Conservation (phyloP, 1,284 basidiomycete species). For the Austroboletus olivaceoglutinosus region DNA sequence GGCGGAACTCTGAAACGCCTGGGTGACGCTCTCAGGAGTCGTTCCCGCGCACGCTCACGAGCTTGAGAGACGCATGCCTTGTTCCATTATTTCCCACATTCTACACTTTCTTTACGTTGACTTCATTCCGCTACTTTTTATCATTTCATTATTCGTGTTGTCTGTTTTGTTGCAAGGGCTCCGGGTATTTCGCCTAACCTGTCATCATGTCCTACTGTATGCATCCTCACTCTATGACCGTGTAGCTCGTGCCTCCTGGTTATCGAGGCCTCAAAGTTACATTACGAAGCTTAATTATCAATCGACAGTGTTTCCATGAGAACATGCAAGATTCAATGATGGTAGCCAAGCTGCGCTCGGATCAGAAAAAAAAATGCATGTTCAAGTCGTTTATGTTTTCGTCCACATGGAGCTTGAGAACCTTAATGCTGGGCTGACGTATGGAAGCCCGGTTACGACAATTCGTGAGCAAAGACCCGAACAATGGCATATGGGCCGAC, state of each 20-base stretch:
- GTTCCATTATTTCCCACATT: conserved; percentile 8
- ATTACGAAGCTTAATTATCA: conserved; percentile 19
- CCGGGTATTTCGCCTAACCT: not conserved
- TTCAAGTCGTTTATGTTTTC: not conserved
- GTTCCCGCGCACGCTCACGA: conserved; percentile 27
- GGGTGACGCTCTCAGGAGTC: conserved; percentile 17
- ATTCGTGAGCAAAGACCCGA: not conserved
- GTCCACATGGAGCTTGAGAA: conserved; percentile 1
- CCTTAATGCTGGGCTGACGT: not conserved
- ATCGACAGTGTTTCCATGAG: conserved; percentile 8
- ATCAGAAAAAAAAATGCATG: not conserved
- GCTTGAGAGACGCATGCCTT: conserved; percentile 11
- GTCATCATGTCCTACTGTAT: conserved; percentile 17
- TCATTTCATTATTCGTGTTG: conserved; percentile 17
- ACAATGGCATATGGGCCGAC: not conserved
- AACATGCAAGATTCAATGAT: conserved; percentile 12
- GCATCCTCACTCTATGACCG: not conserved
- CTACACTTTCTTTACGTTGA: conserved; percentile 15
- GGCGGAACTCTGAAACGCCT: conserved; percentile 20
- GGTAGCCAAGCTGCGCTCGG: conserved; percentile 15
- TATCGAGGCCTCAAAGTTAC: not conserved
- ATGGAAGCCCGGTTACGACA: not conserved
- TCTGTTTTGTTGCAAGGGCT: not conserved
- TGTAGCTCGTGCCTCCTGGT: not conserved
- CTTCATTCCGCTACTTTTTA: conserved; percentile 9